phyloP scores from a whole-genome alignment of 257 asterid genomes.

The Solanum tacnaense region DNA sequence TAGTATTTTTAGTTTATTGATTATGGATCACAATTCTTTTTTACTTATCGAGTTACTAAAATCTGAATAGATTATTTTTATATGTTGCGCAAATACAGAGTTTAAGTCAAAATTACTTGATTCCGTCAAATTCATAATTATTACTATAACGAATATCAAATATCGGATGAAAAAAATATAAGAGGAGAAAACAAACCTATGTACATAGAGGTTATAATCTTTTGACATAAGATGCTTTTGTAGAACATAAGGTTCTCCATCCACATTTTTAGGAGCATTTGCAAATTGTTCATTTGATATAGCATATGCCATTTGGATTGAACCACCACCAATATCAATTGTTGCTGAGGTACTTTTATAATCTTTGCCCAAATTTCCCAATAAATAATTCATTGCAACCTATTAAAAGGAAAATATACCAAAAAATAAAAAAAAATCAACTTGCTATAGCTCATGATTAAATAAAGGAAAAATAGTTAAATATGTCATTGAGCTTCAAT shows the following conservation, averaged over 20 bases:
- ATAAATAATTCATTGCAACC: constrained; percentile 68
- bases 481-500: no score
- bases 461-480: no score
- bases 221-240: constrained; percentile 48
- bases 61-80: no score
- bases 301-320: constrained; percentile 84
- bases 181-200: constrained; percentile 33
- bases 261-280: constrained; percentile 37
- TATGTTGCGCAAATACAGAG: no score
- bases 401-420: not conserved
- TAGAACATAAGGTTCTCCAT: constrained; percentile 61
- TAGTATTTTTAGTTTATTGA: no score
- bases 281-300: constrained; percentile 55
- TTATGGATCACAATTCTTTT: no score
- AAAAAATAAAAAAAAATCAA: no score
- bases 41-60: no score
- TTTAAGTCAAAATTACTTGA: no score
- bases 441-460: no score
- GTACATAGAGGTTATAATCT: constrained; percentile 55
- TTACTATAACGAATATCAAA: not conserved
- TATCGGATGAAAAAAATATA: not conserved
- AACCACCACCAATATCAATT: constrained; percentile 87
- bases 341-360: constrained; percentile 55
- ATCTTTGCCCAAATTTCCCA: constrained; percentile 58
- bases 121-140: not conserved